Percentiles rank a stretch among this genome's conserved stretches.
These are phyloP conservation scores for Byssoonygena ceratinophila DNA, from an alignment of 2,329 filamentous ascomycete genomes.

Conservation along the genomic window DNA sequence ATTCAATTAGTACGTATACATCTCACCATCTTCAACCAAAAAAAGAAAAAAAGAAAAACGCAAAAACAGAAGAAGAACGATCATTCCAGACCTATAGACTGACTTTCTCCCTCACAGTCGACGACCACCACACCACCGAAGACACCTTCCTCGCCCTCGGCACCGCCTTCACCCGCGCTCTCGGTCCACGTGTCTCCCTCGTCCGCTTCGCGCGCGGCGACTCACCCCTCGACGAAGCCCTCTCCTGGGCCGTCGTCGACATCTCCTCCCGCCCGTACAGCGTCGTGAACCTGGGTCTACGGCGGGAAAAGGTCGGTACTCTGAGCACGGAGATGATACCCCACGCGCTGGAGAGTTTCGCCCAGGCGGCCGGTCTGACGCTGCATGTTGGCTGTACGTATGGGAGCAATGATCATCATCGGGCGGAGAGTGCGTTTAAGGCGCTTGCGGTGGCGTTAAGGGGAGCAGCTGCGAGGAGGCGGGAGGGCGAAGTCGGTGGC, in stretches of 20 bases:
- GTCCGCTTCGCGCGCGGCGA: conserved; percentile 88
- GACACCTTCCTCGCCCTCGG: conserved; percentile 90
- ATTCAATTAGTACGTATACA: conserved; percentile 65
- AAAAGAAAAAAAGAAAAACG: not conserved
- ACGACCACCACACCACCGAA: conserved; percentile 97
- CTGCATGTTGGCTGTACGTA: conserved; percentile 87
- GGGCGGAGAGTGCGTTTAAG: conserved; percentile 95
- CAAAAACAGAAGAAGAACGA: no score
- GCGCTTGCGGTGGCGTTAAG: conserved; percentile 78
- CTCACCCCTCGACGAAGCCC: conserved; percentile 86
- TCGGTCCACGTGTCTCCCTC: conserved; percentile 68
- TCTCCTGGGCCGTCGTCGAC: conserved; percentile 88
- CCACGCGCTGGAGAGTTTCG: conserved; percentile 89
- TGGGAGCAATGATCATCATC: conserved; percentile 89
- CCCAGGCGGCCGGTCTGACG: conserved; percentile 80
- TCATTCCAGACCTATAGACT: no score
- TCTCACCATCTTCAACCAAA: not conserved
- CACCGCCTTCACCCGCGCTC: conserved; percentile 66
- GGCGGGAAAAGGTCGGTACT: conserved; percentile 86
- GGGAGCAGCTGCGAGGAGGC: conserved; percentile 60
- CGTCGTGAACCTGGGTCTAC: conserved; percentile 73
- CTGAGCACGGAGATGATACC: conserved; percentile 94
- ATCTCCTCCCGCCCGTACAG: conserved; percentile 82
- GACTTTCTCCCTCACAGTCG: conserved; percentile 50
- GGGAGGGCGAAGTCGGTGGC: conserved; percentile 66